Conservation (phyloP, 345 rosid genomes). For the Trapa incisa region DNA sequence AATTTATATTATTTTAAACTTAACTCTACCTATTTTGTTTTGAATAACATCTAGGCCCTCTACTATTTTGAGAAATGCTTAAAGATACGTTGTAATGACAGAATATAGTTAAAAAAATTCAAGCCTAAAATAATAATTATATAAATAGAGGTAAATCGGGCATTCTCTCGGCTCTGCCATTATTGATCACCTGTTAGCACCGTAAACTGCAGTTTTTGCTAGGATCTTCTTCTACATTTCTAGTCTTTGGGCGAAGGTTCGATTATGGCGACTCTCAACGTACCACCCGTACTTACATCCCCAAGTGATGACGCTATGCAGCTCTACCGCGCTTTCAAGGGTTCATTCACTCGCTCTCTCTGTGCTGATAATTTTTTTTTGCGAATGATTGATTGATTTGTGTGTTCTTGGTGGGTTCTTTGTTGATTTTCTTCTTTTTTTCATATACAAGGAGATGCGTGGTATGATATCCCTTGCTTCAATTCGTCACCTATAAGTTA, state of each 20-base stretch:
- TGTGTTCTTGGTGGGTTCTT: neutral
- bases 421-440: neutral
- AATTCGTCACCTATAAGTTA: neutral
- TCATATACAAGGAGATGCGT: neutral
- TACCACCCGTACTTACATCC: constrained; percentile 30
- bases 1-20: no score
- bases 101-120: no score
- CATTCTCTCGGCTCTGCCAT: no score
- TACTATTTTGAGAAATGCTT: no score
- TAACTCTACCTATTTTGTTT: no score
- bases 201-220: no score
- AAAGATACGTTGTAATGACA: no score
- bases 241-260: neutral
- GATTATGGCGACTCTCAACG: constrained; percentile 33
- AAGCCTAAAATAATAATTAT: no score
- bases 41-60: no score
- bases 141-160: no score
- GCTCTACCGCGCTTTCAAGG: constrained; percentile 55
- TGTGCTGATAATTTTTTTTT: neutral
- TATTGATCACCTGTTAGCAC: no score
- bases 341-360: constrained; percentile 13
- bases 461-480: neutral
- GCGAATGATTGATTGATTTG: neutral
- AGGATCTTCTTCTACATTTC: neutral
- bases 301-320: constrained; percentile 50